Evolutionary conservation across 2,329 filamentous ascomycete genomes (phyloP).

Genomic region (Neonectria punicea): DNA sequence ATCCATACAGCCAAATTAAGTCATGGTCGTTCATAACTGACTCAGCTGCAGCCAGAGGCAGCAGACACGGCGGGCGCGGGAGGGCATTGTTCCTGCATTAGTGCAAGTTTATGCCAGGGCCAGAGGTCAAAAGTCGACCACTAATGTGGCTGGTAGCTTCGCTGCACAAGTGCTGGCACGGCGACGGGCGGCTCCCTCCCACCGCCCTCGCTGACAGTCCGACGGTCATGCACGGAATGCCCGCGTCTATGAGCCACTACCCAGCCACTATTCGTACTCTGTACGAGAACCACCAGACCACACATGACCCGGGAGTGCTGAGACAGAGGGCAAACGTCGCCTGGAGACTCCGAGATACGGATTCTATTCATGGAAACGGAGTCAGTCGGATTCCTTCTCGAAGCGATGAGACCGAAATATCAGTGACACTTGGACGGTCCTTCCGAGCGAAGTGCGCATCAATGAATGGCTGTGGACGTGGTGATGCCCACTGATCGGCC

Average conservation of each 20-base stretch:
- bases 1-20: not conserved
- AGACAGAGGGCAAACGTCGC: not conserved
- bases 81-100: constrained; percentile 44
- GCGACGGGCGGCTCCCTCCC: constrained; percentile 8
- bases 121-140: constrained; percentile 23
- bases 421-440: not conserved
- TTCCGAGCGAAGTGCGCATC: not conserved
- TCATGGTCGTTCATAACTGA: not conserved
- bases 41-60: constrained; percentile 4
- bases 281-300: not conserved
- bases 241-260: not conserved
- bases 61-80: constrained; percentile 27
- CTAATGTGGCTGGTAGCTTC: constrained; percentile 2
- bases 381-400: not conserved
- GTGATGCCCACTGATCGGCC: constrained; percentile 7
- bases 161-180: not conserved
- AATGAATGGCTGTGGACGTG: not conserved
- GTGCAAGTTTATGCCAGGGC: constrained; percentile 34
- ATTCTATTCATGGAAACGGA: constrained; percentile 19
- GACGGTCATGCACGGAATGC: not conserved
- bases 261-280: not conserved
- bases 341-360: not conserved
- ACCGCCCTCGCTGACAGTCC: not conserved
- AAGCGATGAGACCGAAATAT: not conserved
- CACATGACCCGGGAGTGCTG: not conserved